phyloP scores from a whole-genome alignment of 148 eudicot genomes.

The Persicaria maculosa region DNA sequence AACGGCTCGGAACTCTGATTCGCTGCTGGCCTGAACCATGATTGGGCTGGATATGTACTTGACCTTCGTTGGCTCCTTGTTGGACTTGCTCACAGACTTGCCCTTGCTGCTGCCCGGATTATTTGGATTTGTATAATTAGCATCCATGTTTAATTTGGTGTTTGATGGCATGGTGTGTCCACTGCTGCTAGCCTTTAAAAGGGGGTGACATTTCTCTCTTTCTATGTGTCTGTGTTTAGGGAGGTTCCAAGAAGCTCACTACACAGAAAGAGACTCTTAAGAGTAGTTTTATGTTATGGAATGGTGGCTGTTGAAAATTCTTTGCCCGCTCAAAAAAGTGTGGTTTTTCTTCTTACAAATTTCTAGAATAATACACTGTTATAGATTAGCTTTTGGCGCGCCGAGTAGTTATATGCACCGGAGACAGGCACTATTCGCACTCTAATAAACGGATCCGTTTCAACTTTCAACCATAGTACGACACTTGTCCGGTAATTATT shows the following conservation, averaged over 20 bases:
- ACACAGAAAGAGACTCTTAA: not conserved
- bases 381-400: too few relatives aligned
- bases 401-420: too few relatives aligned
- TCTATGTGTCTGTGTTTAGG: not conserved
- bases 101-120: not conserved
- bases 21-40: conserved; percentile 30
- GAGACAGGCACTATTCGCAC: too few relatives aligned
- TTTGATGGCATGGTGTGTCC: not conserved
- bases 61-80: conserved; percentile 28
- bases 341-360: not conserved
- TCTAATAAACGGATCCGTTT: not conserved
- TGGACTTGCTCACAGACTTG: not conserved
- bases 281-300: not conserved
- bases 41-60: conserved; percentile 39
- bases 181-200: not conserved
- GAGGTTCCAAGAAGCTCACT: conserved; percentile 11
- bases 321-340: not conserved
- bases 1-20: conserved; percentile 33
- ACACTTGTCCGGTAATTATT: not conserved
- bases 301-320: conserved; percentile 9
- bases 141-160: not conserved
- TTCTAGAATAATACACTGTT: too few relatives aligned
- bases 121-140: not conserved
- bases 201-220: not conserved
- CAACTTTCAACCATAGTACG: not conserved